These are phyloP conservation scores for Sclerotinia sclerotiorum DNA, from an alignment of 2,329 filamentous ascomycete genomes.

Conservation along the genomic window DNA sequence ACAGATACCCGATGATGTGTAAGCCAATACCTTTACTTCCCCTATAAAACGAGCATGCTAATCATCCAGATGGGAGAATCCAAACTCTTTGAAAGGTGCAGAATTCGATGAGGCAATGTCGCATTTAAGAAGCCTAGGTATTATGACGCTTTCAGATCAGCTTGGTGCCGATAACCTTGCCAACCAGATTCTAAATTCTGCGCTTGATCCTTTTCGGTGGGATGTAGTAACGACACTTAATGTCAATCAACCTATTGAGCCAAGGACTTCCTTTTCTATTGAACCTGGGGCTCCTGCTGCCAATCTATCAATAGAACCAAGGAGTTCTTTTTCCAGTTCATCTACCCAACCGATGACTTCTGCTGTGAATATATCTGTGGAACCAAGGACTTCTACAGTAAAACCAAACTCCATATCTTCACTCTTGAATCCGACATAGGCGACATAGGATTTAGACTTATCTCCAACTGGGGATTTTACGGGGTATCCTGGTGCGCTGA, in stretches of 20 bases:
- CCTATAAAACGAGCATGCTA: background rate
- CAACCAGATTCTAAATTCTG: background rate
- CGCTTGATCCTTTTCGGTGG: slow-evolving; percentile 4
- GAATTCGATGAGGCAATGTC: background rate
- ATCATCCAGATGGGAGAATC: background rate
- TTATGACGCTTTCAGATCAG: background rate
- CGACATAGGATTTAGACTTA: background rate
- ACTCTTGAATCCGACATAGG: background rate
- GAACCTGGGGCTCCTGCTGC: background rate
- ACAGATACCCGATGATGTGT: slow-evolving; percentile 2
- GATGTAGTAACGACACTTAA: background rate
- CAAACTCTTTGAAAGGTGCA: background rate
- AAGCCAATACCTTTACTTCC: background rate
- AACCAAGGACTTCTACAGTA: too few species aligned
- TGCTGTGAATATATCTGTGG: background rate
- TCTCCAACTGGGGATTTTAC: too few species aligned
- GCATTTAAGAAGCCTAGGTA: background rate
- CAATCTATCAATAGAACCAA: background rate
- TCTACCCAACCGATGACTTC: background rate
- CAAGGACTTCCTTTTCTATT: background rate
- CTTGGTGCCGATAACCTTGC: background rate
- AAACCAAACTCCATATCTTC: background rate
- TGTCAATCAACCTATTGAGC: background rate
- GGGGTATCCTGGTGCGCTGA: too few species aligned
- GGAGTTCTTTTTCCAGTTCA: background rate